Evolutionary conservation across 2,329 filamentous ascomycete genomes (phyloP), one percentile per base, ranked within the genome.

Genomic region (Lecanicillium sp.): DNA sequence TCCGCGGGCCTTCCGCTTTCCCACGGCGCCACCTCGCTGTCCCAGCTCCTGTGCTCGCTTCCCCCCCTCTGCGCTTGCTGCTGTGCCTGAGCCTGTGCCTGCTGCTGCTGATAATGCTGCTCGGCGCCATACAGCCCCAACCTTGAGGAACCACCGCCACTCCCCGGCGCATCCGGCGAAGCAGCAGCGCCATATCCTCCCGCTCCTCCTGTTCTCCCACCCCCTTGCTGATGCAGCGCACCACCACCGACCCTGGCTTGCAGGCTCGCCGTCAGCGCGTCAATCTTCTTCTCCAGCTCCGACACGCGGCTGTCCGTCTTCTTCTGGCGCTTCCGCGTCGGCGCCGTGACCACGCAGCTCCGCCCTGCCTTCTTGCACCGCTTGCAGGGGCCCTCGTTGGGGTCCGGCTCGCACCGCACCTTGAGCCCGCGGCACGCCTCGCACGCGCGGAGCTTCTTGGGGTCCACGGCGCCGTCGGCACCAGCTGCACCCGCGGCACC

Each of bases 261-360:
- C 54, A 95, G 63, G 29, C 82, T 89, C 6, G 88, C 87, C 7
- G 87, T 95, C 62, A 95, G 64, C 8, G 86, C 87, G 70, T 95
- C 89, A 54, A 95, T 91, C 71, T 94, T 94, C 73, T 85, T 89
- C 72, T 95, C 90, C 44, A 96, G 74, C 70, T 95, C 90, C 8
- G 89, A 86, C 11, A 96, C 90, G 44, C 89, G 78, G 55, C 82
- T 91, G 63, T 95, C 90, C 46, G 87, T 90, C 73, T 95, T 95
- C 73, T 91, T 95, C 70, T 91, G 87, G 37, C 90, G 77, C 68
- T 94, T 95, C 33, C 88, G 65, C 24, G 74, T 79, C 12, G 78
- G 87, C 53, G 82, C 79, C 1, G 88, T 94, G 52, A 90, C 83
- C 33, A 90, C 70, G 61, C 90, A 95, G 53, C 74, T 74, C 30